Conservation (phyloP, 257 asterid species). For the Solanum bukasovii region DNA sequence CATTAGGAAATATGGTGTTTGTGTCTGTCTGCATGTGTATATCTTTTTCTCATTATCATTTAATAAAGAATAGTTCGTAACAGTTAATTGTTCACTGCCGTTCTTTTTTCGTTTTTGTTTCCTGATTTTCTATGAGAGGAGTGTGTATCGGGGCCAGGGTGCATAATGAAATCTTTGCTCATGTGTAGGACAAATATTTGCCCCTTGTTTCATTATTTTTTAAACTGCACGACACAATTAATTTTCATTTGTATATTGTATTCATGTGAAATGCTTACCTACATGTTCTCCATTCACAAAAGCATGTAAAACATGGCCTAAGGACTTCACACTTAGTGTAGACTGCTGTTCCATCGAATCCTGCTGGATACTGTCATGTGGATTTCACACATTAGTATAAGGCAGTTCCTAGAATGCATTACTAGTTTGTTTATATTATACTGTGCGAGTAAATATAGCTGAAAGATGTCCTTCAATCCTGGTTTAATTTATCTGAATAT, state of each 20-base stretch:
- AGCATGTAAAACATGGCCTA: constrained; percentile 57
- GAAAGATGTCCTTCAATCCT: background rate
- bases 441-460: background rate
- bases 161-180: background rate
- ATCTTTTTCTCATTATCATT: background rate
- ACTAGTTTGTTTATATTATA: background rate
- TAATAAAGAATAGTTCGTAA: background rate
- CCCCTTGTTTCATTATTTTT: background rate
- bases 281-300: constrained; percentile 51
- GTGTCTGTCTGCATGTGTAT: background rate
- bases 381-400: constrained; percentile 7
- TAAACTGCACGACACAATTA: background rate
- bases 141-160: background rate
- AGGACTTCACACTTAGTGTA: constrained; percentile 37
- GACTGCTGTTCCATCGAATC: constrained; percentile 16
- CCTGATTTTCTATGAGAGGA: background rate
- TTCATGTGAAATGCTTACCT: constrained; percentile 23
- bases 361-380: constrained; percentile 31
- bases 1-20: background rate
- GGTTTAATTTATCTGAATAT: background rate
- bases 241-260: background rate
- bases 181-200: background rate
- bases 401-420: background rate
- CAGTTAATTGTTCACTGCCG: background rate
- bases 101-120: background rate